Evolutionary conservation across 768 basidiomycete genomes (phyloP), one percentile per base, ranked within the genome.

Genomic region (Tricholoma furcatifolium): DNA sequence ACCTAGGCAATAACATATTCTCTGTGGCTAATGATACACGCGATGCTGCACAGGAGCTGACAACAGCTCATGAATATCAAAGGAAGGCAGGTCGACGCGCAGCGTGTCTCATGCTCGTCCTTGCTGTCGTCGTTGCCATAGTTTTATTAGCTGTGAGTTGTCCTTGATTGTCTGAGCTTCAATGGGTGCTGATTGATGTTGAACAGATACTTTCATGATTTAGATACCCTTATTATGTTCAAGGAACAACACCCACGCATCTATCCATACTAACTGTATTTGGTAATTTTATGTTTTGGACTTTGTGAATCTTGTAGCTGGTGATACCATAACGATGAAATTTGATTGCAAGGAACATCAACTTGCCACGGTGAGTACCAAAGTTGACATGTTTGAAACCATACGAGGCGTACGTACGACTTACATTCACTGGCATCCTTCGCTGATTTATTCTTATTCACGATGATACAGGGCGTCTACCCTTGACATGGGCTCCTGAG

Each of bases 1-100:
- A 96, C 62, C 96, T 99, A 63, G 93, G 97, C 67, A 83, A 85
- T 36, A 98, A 98, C 63, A 85, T 99, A 35, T 88, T 86, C 14
- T 91, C 88, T 0, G 88, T 98, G 47, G 85, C 87, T 0, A 80
- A 80, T 27, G 89, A 98, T 65, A 93, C 93, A 1, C 74, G 81
- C 2, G 83, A 84, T 35, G 96, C 94, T 12, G 83, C 89, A 1
- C 85, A 88, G 55, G 95, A 99, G 69, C 78, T 98, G 31, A 84
- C 80, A 2, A 89, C 88, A 14, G 97, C 97, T 4, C 85, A 89
- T 50, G 92, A 92, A 17, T 95, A 97, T 67, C 97, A 99, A 70
- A 84, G 93, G 43, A 96, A 85, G 67, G 97, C 97, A 2, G 96
- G 96, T 12, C 79, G 86, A 23, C 76, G 97, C 18, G 93, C 93